Evolutionary conservation across 2,329 filamentous ascomycete genomes (phyloP), one percentile per base, ranked within the genome.

Genomic region (Aspergillus quadricinctus): DNA sequence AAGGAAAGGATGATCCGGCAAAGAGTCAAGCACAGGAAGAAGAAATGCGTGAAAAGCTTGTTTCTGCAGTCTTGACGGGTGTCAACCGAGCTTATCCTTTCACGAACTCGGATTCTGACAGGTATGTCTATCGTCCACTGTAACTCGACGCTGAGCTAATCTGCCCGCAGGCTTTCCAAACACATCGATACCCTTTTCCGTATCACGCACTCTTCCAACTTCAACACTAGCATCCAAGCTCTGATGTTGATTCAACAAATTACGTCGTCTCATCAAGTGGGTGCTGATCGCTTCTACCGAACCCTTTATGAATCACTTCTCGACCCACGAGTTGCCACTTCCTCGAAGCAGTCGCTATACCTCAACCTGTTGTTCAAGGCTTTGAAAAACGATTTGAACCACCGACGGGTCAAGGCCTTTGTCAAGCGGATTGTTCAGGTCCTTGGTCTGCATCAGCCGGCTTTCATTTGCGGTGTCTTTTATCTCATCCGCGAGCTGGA

Each of bases 11-110:
- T 59, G 60, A 71, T 57, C 49, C 62, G 6, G 65, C 55, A 10
- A 71, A 75, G 54, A 69, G 65, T 43, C 69, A 76, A 48, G 68
- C 74, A 27, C 76, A 77, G 52, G 84, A 84, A 55, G 82, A 86
- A 48, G 90, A 96, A 69, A 83, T 90, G 46, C 87, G 87, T 6
- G 93, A 97, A 69, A 99, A 97, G 77, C 81, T 99, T 63, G 88
- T 95, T 17, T 95, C 94, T 11, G 91, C 91, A 29, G 86, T 99
- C 52, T 78, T 99, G 66, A 95, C 92, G 11, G 94, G 94, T 64
- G 91, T 99, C 62, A 99, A 99, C 74, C 89, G 94, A 64, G 92
- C 94, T 8, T 92, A 96, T 65, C 94, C 95, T 1, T 99, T 97
- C 72, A 89, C 92, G 10, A 88, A 88, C 61, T 86, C 89, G 1